These are phyloP conservation scores for Rubus parviflorus DNA, from an alignment of 306 rosid genomes.

Conservation along the genomic window DNA sequence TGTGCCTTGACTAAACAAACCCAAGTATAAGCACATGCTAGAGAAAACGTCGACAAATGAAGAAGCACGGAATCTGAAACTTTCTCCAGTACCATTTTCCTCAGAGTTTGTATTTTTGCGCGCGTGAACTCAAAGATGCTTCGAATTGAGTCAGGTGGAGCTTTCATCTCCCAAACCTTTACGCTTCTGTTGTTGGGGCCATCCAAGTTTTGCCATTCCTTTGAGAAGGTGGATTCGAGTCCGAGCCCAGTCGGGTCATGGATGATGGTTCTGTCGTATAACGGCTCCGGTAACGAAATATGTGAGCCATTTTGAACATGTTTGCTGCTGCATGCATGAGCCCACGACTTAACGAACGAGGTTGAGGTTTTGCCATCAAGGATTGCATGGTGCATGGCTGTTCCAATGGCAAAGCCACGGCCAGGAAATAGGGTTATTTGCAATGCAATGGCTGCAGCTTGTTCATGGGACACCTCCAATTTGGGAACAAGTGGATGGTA, in stretches of 20 bases:
- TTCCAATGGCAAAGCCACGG: background rate
- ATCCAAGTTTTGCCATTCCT: background rate
- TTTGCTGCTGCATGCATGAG: background rate
- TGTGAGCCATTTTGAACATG: background rate
- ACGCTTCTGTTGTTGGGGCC: conserved; percentile 1
- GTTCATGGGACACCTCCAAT: background rate
- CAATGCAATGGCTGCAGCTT: background rate
- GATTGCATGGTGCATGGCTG: background rate
- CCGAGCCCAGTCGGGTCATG: background rate
- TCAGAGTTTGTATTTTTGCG: background rate
- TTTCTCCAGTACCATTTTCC: background rate
- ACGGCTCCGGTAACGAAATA: background rate
- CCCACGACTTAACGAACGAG: background rate
- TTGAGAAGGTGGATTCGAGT: background rate
- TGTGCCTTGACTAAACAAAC: background rate
- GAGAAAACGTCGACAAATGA: background rate
- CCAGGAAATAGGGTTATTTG: background rate
- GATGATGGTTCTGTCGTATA: background rate
- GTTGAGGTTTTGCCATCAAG: background rate
- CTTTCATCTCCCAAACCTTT: background rate
- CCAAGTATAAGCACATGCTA: background rate
- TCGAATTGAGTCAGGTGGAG: background rate
- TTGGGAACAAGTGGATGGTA: background rate
- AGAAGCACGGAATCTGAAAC: background rate
- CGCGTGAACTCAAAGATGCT: background rate